Evolutionary conservation across 768 basidiomycete genomes (phyloP), one percentile per base, ranked within the genome.

Genomic region (Macrolepiota albuminosa): DNA sequence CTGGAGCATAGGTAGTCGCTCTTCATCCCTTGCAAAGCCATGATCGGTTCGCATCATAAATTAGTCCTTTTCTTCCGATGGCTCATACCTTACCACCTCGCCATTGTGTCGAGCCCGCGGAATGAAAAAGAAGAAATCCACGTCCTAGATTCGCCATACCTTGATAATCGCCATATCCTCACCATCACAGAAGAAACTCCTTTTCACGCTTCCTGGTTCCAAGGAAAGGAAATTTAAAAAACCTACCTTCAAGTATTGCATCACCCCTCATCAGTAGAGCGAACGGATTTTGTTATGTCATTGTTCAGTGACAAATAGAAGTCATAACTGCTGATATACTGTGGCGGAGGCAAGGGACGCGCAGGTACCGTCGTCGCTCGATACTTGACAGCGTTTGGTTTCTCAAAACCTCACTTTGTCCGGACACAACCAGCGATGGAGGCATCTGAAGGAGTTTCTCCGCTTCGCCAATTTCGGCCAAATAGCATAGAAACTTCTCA

Each of bases 361-460:
- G 84, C 84, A 26, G 85, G 85, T 16, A 85, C 83, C 1, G 81
- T 86, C 0, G 79, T 81, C 6, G 85, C 84, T 0, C 84, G 84
- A 61, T 85, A 84, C 62, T 72, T 87, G 50, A 77, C 77, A 31
- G 83, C 84, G 0, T 83, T 76, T 65, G 84, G 85, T 1, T 85
- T 84, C 69, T 67, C 69, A 14, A 72, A 69, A 37, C 79, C 80
- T n/a, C 64, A 68, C n/a, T 62, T 66, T n/a, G 51, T 67, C 31
- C 76, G 76, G 62, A 72, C 72, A 7, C 78, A 80, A 49, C 84
- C 84, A 2, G 71, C 74, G 45, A 72, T 84, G 68, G 61, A 80
- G 8, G 81, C 83, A 18, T 51, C 70, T 6, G 80, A 82, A 33
- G 83, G 84, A 8, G 78, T 86, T 31, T 62, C 71, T 0, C 57